Conservation (phyloP, 805 yeast genomes). For the Saitoella complicata region DNA sequence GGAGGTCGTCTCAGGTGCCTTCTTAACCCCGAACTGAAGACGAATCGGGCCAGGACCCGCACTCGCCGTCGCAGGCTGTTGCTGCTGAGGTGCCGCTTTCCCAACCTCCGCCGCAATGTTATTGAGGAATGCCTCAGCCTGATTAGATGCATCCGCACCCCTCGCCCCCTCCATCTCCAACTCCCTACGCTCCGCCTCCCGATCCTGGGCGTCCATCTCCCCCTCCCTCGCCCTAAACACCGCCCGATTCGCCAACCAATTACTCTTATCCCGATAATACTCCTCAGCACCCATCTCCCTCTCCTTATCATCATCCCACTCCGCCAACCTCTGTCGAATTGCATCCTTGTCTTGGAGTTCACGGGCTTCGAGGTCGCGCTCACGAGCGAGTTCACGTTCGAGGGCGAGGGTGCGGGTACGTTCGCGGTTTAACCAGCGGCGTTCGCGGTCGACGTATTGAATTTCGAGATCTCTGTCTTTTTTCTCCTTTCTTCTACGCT, state of each 20-base stretch:
- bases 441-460: slow-evolving; percentile 9
- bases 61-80: no score
- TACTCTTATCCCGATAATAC: slow-evolving; percentile 13
- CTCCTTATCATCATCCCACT: slow-evolving; percentile 14
- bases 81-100: no score
- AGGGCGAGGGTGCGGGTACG: slow-evolving; percentile 7
- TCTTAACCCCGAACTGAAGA: no score
- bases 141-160: no score
- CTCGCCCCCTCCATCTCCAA: no score
- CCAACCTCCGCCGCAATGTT: no score
- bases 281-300: slow-evolving; percentile 8
- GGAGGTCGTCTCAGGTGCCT: no score
- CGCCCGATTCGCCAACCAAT: slow-evolving; percentile 11
- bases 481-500: slow-evolving; percentile 8
- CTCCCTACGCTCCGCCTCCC: slow-evolving; percentile 6
- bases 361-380: slow-evolving; percentile 9
- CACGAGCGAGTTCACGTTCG: slow-evolving; percentile 11
- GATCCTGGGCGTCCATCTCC: slow-evolving; percentile 8
- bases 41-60: no score
- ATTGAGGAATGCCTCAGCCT: no score
- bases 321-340: slow-evolving; percentile 6
- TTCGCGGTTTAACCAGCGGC: slow-evolving; percentile 11
- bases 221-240: slow-evolving; percentile 10
- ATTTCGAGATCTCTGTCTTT: slow-evolving; percentile 9
- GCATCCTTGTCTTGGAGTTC: not conserved